phyloP scores from a whole-genome alignment of 352 stramenopile genomes.

The Phytophthora syringae region DNA sequence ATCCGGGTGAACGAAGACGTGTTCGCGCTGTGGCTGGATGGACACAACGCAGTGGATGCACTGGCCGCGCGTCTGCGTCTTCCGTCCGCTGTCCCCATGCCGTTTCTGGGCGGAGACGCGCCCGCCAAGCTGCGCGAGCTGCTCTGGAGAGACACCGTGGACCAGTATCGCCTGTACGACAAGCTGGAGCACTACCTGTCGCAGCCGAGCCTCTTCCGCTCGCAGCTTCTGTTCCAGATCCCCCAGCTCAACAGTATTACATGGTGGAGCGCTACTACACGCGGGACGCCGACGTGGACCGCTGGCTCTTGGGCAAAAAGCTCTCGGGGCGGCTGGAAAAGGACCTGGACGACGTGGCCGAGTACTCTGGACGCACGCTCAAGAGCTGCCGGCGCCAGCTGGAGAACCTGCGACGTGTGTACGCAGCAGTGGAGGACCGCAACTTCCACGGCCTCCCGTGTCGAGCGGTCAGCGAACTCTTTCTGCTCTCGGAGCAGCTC shows the following conservation, averaged over 20 bases:
- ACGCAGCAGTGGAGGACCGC: conserved; percentile 73
- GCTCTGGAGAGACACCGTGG: conserved; percentile 79
- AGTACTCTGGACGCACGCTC: conserved; percentile 65
- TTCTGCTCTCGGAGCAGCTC: conserved; percentile 75
- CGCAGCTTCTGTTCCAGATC: conserved; percentile 86
- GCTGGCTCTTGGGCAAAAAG: conserved; percentile 83
- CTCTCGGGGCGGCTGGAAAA: conserved; percentile 85
- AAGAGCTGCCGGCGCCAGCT: conserved; percentile 83
- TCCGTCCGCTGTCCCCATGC: conserved; percentile 41
- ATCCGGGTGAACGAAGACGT: conserved; percentile 83
- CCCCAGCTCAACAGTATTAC: conserved; percentile 78
- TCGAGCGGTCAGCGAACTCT: conserved; percentile 58
- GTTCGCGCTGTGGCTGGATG: conserved; percentile 82
- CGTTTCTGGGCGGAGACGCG: conserved; percentile 56
- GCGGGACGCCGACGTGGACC: conserved; percentile 70
- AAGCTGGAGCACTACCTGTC: conserved; percentile 86
- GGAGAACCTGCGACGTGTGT: conserved; percentile 83
- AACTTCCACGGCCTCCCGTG: conserved; percentile 76
- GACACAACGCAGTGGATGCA: conserved; percentile 65
- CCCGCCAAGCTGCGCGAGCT: conserved; percentile 67
- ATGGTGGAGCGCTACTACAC: conserved; percentile 87
- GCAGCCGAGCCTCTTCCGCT: conserved; percentile 79
- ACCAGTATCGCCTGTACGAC: conserved; percentile 87
- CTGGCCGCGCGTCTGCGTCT: conserved; percentile 57
- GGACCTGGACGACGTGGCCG: conserved; percentile 86